Conservation (phyloP, 2,329 filamentous ascomycete species). For the Helicocarpus griseus region DNA sequence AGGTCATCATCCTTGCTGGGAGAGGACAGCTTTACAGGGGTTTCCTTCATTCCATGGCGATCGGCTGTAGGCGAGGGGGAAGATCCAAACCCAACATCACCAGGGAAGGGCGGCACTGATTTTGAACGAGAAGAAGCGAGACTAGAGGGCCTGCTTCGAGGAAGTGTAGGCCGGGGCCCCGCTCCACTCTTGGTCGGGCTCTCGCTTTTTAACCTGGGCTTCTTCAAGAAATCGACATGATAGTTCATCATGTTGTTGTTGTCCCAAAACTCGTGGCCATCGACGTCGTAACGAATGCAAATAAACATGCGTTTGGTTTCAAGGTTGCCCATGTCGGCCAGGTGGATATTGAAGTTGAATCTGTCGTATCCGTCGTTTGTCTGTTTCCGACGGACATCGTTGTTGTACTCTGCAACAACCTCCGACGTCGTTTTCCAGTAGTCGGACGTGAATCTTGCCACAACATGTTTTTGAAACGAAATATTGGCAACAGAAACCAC, state of each 20-base stretch:
- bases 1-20: slow-evolving; percentile 54
- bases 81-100: slow-evolving; percentile 59
- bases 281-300: slow-evolving; percentile 79
- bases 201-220: slow-evolving; percentile 50
- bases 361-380: slow-evolving; percentile 62
- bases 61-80: slow-evolving; percentile 3
- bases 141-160: slow-evolving; percentile 56
- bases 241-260: slow-evolving; percentile 84
- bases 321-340: slow-evolving; percentile 82
- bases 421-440: slow-evolving; percentile 99
- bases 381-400: slow-evolving; percentile 62
- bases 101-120: slow-evolving; percentile 47
- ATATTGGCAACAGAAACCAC: slow-evolving; percentile 79
- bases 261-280: slow-evolving; percentile 85
- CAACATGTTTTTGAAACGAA: slow-evolving; percentile 77
- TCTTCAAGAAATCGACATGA: slow-evolving; percentile 86
- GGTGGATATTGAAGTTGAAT: slow-evolving; percentile 89
- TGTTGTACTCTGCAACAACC: slow-evolving; percentile 76
- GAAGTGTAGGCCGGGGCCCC: slow-evolving; percentile 46
- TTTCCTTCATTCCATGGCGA: not conserved
- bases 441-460: slow-evolving; percentile 91
- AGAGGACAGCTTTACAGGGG: not conserved
- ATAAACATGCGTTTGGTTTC: slow-evolving; percentile 89
- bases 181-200: slow-evolving; percentile 40
- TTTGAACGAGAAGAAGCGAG: slow-evolving; percentile 38